Percentiles rank a stretch among this genome's conserved stretches.
Conservation (phyloP, 78 protist genomes). For the Ministeria vibrans region DNA sequence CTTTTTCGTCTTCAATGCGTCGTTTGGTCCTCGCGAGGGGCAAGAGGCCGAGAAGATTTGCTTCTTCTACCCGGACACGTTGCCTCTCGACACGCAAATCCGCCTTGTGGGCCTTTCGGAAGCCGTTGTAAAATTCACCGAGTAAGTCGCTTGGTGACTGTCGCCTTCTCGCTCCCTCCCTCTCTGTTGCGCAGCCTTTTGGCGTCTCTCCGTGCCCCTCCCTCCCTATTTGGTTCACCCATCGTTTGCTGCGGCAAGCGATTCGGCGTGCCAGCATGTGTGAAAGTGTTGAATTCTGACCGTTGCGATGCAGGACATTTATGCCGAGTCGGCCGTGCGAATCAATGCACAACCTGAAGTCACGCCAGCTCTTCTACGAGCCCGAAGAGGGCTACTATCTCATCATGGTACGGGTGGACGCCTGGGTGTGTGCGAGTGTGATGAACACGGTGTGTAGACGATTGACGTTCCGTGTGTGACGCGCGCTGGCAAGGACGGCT, state of each 20-base stretch:
- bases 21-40: conserved; percentile 47
- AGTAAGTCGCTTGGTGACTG: conserved; percentile 3
- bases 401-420: conserved; percentile 44
- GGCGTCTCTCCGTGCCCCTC: not conserved
- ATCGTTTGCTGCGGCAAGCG: not conserved
- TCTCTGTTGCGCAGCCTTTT: not conserved
- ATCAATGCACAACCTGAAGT: conserved; percentile 29
- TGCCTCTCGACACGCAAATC: conserved; percentile 34
- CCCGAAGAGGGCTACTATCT: conserved; percentile 52
- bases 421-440: not conserved
- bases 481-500: not conserved
- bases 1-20: conserved; percentile 39
- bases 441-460: too few relatives aligned
- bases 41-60: conserved; percentile 50
- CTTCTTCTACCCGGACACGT: conserved; percentile 41
- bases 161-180: not conserved
- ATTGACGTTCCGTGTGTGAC: conserved; percentile 5
- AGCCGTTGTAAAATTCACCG: conserved; percentile 53
- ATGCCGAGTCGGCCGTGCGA: conserved; percentile 49
- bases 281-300: not conserved
- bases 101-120: conserved; percentile 49
- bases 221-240: not conserved
- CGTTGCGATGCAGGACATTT: conserved; percentile 15
- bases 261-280: not conserved
- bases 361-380: conserved; percentile 7